Evolutionary conservation across 345 rosid genomes (phyloP).

Genomic region (thale cress (Arabidopsis thaliana)): DNA sequence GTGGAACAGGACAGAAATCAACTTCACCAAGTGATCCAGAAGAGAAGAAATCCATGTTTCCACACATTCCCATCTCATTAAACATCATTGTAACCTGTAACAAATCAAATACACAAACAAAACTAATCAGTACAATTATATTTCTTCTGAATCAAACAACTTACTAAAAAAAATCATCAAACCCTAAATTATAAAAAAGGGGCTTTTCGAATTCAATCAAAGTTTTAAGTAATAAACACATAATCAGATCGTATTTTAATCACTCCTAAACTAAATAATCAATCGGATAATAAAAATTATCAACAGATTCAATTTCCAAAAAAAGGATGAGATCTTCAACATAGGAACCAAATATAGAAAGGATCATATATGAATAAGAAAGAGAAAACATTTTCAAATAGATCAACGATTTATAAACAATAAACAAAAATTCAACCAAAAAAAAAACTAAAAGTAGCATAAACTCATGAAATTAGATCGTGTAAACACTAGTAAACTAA

Average conservation of each 20-base stretch:
- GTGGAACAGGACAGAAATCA: conserved; percentile 53
- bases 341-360: conserved; percentile 17
- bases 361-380: conserved; percentile 24
- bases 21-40: conserved; percentile 57
- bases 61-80: conserved; percentile 80
- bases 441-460: not conserved
- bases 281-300: not conserved
- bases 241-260: conserved; percentile 15
- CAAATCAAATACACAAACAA: not conserved
- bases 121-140: not conserved
- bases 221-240: not conserved
- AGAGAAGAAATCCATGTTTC: conserved; percentile 76
- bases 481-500: not conserved
- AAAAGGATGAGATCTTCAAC: conserved; percentile 27
- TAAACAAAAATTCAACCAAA: not conserved
- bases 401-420: conserved; percentile 13
- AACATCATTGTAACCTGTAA: conserved; percentile 59
- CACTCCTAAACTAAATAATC: conserved; percentile 4
- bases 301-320: conserved; percentile 11
- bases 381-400: conserved; percentile 8
- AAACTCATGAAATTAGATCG: conserved; percentile 14
- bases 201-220: conserved; percentile 18
- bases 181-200: conserved; percentile 15
- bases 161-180: conserved; percentile 17
- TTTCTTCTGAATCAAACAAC: not conserved